phyloP scores from a whole-genome alignment of 371 early-diverging fungal genomes.

The Funneliformis caledonium region DNA sequence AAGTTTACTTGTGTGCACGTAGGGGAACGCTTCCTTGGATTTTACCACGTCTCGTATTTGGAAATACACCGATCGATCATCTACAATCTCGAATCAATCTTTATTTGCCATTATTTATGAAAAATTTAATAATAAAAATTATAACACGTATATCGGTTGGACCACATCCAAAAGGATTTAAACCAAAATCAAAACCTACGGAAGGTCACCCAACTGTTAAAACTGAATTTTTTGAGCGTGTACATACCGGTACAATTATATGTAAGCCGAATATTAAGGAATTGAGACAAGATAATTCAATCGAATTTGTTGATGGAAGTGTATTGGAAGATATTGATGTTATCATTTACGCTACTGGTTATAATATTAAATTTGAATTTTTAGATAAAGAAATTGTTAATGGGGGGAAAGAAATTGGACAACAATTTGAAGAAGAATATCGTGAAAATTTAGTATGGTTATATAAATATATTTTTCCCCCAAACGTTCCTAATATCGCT shows the following conservation, averaged over 20 bases:
- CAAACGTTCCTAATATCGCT: slow-evolving; percentile 52
- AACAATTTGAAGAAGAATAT: slow-evolving; percentile 42
- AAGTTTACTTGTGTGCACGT: slow-evolving; percentile 52
- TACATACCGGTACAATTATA: slow-evolving; percentile 52
- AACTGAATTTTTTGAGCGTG: slow-evolving; percentile 51
- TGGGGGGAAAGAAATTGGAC: slow-evolving; percentile 45
- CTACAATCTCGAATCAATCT: slow-evolving; percentile 43
- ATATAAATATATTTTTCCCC: slow-evolving; percentile 52
- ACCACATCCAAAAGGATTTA: slow-evolving; percentile 48
- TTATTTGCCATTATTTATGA: slow-evolving; percentile 29
- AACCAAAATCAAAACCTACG: slow-evolving; percentile 37
- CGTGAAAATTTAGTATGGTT: slow-evolving; percentile 47
- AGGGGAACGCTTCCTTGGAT: slow-evolving; percentile 51
- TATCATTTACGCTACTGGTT: slow-evolving; percentile 73
- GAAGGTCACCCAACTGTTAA: slow-evolving; percentile 53
- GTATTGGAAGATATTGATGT: slow-evolving; percentile 56
- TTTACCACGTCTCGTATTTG: slow-evolving; percentile 47
- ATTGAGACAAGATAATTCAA: slow-evolving; percentile 45
- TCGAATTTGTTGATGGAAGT: slow-evolving; percentile 66
- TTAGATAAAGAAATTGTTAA: slow-evolving; percentile 53
- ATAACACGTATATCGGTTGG: slow-evolving; percentile 17
- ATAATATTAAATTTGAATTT: slow-evolving; percentile 54
- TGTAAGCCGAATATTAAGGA: slow-evolving; percentile 52
- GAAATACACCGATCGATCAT: slow-evolving; percentile 57
- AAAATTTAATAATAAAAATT: not conserved